Evolutionary conservation across 1,139 yeast species (phyloP).

Genomic region (Lizanozyma gosingica): DNA sequence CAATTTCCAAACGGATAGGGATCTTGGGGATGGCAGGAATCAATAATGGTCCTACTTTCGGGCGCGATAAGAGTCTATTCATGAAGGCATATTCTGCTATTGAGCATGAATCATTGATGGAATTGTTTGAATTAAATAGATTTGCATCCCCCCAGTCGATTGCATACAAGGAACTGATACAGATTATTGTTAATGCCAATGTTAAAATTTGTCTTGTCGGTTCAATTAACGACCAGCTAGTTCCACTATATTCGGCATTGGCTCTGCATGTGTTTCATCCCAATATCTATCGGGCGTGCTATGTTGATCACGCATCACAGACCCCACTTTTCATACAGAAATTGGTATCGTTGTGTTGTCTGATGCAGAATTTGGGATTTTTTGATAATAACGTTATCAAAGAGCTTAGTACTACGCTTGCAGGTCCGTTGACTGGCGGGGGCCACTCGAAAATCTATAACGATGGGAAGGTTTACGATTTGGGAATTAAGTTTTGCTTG

Average conservation of each 20-base stretch:
- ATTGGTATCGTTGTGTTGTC: conserved; percentile 38
- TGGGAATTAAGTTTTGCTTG: conserved; percentile 65
- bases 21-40: conserved; percentile 93
- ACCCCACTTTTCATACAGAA: conserved; percentile 41
- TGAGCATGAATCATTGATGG: conserved; percentile 78
- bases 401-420: conserved; percentile 73
- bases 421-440: conserved; percentile 89
- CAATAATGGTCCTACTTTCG: conserved; percentile 88
- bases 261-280: conserved; percentile 85
- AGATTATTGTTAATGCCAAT: conserved; percentile 56
- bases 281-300: conserved; percentile 79
- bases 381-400: conserved; percentile 72
- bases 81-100: conserved; percentile 85
- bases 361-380: conserved; percentile 53
- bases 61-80: conserved; percentile 73
- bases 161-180: conserved; percentile 59
- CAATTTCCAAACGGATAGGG: conserved; percentile 48
- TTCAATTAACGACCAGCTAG: conserved; percentile 84
- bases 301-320: conserved; percentile 49
- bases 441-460: conserved; percentile 90
- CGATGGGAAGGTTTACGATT: conserved; percentile 74
- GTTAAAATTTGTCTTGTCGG: conserved; percentile 78
- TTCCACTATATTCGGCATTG: conserved; percentile 82
- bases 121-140: conserved; percentile 80
- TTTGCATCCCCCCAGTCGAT: conserved; percentile 63